Conservation (phyloP, 2,329 filamentous ascomycete species). For the Nemania diffusa region DNA sequence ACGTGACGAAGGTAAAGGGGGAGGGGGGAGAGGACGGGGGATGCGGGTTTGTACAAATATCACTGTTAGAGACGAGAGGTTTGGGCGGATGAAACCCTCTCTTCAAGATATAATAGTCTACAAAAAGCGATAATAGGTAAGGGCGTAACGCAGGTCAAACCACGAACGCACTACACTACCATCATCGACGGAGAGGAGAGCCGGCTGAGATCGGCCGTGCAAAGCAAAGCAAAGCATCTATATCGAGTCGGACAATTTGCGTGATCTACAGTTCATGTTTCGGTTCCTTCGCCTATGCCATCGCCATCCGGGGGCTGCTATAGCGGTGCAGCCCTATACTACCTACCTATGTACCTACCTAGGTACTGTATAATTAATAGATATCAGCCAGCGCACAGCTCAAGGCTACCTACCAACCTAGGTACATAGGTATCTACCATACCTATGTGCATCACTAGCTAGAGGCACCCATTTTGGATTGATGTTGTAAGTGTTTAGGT, state of each 20-base stretch:
- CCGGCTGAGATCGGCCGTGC: background rate
- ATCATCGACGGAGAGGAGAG: background rate
- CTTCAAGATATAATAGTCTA: conserved; percentile 8
- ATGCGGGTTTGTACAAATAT: conserved; percentile 15
- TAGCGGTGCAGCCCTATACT: background rate
- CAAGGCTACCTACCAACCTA: background rate
- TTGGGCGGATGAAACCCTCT: conserved; percentile 23
- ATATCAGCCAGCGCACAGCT: no score
- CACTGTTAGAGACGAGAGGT: conserved; percentile 7
- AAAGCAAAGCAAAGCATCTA: background rate
- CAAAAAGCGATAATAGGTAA: background rate
- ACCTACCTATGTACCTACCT: no score
- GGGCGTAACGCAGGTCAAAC: background rate
- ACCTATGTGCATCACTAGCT: no score
- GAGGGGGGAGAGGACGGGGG: background rate
- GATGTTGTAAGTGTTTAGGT: no score
- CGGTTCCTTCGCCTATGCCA: conserved; percentile 1
- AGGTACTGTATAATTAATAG: no score
- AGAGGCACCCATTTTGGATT: no score
- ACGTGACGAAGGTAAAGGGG: conserved; percentile 2
- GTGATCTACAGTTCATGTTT: conserved; percentile 21
- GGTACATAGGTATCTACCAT: no score
- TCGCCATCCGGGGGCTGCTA: conserved; percentile 9
- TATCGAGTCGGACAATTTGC: conserved; percentile 10
- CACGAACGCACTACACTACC: background rate